phyloP scores from a whole-genome alignment of 305 asterid genomes.

The Nicotiana rustica region DNA sequence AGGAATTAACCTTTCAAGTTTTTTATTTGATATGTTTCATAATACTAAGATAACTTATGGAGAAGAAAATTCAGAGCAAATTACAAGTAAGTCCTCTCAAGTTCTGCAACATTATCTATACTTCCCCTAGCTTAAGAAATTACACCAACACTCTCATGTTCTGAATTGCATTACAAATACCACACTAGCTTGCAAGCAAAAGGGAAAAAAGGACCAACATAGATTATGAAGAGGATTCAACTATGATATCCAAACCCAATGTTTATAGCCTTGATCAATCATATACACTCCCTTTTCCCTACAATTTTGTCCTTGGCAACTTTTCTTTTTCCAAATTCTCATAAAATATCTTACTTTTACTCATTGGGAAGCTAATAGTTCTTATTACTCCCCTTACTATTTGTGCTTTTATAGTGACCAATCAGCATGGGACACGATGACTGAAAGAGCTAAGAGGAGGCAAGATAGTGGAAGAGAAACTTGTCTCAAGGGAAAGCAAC shows the following conservation, averaged over 20 bases:
- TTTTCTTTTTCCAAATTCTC: no score
- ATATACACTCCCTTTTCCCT: no score
- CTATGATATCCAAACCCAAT: slow-evolving; percentile 8
- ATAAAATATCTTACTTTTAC: no score
- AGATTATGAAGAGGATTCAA: slow-evolving; percentile 17
- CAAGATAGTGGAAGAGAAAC: no score
- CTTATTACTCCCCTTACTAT: no score
- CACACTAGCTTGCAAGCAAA: neutral
- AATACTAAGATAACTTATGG: no score
- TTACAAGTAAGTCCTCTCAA: neutral
- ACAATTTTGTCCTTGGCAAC: no score
- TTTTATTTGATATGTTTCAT: neutral
- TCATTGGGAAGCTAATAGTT: no score
- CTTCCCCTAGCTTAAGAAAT: neutral
- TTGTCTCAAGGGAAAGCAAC: no score
- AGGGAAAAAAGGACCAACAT: neutral
- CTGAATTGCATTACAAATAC: neutral
- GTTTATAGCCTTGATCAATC: neutral
- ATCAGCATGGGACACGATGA: no score
- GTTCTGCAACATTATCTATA: neutral
- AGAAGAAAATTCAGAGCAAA: neutral
- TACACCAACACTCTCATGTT: neutral
- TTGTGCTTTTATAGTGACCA: no score
- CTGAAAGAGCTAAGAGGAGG: no score
- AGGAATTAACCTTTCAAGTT: slow-evolving; percentile 6